Conservation (phyloP, 2,329 filamentous ascomycete species). For the Acrocalymma vagum region DNA sequence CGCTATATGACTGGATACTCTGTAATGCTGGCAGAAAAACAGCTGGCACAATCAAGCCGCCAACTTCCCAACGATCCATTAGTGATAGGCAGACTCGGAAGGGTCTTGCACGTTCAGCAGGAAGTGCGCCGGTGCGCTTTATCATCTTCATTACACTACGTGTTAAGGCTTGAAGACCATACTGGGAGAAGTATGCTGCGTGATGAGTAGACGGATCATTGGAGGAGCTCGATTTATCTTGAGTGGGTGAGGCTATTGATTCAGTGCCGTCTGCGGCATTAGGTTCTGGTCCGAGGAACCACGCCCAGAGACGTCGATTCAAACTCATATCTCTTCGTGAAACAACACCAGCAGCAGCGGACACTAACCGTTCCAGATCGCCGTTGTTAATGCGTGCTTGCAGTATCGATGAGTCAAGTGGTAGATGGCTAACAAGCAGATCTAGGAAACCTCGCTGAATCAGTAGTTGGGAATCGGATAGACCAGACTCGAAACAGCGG, state of each 20-base stretch:
- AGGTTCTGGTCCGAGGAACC: conserved; percentile 86
- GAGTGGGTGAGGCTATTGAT: conserved; percentile 45
- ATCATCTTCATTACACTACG: conserved; percentile 82
- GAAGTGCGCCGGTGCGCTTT: conserved; percentile 60
- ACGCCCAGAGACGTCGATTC: conserved; percentile 93
- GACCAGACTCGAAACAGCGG: conserved; percentile 89
- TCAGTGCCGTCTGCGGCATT: conserved; percentile 47
- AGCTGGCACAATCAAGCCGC: conserved; percentile 84
- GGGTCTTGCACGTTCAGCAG: conserved; percentile 78
- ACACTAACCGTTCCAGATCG: conserved; percentile 83
- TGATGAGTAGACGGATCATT: conserved; percentile 56
- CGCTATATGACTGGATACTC: conserved; percentile 79
- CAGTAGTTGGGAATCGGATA: conserved; percentile 85
- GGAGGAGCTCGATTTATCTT: conserved; percentile 60
- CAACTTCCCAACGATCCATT: conserved; percentile 99
- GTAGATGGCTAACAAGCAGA: conserved; percentile 87
- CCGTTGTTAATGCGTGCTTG: conserved; percentile 75
- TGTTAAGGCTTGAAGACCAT: conserved; percentile 78
- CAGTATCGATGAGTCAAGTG: conserved; percentile 81
- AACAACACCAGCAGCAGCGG: conserved; percentile 86
- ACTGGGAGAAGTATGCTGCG: conserved; percentile 77
- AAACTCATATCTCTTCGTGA: conserved; percentile 94
- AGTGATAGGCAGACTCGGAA: conserved; percentile 93
- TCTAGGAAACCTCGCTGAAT: conserved; percentile 96
- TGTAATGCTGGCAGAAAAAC: conserved; percentile 87